Conservation (phyloP, 2,329 filamentous ascomycete genomes). For the Pleomassaria siparia region DNA sequence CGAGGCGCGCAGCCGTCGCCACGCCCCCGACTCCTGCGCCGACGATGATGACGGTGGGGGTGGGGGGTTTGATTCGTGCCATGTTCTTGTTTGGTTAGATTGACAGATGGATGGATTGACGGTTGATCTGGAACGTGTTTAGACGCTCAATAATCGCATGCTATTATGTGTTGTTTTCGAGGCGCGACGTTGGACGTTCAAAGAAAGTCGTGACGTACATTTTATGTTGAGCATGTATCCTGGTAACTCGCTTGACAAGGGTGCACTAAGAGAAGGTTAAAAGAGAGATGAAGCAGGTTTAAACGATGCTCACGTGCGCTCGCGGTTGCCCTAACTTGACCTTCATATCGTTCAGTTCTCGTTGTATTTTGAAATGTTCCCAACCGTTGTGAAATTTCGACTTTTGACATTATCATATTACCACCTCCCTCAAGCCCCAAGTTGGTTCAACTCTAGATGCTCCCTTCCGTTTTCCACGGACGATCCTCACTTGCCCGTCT, state of each 20-base stretch:
- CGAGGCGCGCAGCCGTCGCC: constrained; percentile 70
- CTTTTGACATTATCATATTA: not conserved
- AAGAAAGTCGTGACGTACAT: not conserved
- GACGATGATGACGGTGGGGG: constrained; percentile 35
- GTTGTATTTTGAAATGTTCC: too few species aligned
- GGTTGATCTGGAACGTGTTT: too few species aligned
- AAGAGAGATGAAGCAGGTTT: not conserved
- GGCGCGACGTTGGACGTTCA: not conserved
- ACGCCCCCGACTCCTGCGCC: constrained; percentile 73
- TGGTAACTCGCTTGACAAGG: not conserved
- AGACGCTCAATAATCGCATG: too few species aligned
- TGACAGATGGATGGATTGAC: too few species aligned
- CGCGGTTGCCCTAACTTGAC: too few species aligned
- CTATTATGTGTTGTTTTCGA: too few species aligned
- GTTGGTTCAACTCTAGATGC: not conserved
- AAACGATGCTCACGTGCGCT: not conserved
- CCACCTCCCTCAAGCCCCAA: not conserved
- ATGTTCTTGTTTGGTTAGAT: too few species aligned
- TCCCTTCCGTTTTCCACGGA: not conserved
- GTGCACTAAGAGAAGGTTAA: too few species aligned
- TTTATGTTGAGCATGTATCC: not conserved
- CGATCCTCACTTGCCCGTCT: constrained; percentile 24
- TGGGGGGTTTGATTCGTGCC: constrained; percentile 10
- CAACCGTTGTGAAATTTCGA: too few species aligned
- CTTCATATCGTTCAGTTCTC: too few species aligned